Evolutionary conservation across 2,329 filamentous ascomycete genomes (phyloP).

Genomic region (Pseudogymnoascus sp.): DNA sequence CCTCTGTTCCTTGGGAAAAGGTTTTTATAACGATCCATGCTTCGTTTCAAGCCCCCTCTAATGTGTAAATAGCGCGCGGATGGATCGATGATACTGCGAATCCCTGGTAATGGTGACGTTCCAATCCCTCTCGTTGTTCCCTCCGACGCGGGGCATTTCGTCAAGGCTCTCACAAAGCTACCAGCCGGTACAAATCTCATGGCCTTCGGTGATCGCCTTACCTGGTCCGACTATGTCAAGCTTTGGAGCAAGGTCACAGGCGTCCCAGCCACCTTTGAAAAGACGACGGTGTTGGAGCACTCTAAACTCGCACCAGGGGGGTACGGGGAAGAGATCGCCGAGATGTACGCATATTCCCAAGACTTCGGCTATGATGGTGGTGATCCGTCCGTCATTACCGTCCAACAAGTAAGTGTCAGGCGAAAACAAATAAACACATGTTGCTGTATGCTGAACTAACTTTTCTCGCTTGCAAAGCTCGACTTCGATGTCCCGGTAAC

Average conservation of each 20-base stretch:
- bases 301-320: constrained; percentile 28
- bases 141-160: constrained; percentile 30
- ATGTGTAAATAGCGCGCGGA: constrained; percentile 15
- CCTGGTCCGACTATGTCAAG: constrained; percentile 18
- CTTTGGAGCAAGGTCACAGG: constrained; percentile 21
- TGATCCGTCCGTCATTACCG: constrained; percentile 25
- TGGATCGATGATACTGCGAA: constrained; percentile 16
- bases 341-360: constrained; percentile 25
- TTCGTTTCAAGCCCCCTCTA: not conserved
- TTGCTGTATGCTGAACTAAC: not conserved
- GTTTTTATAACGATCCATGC: not conserved
- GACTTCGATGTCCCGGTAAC: constrained; percentile 8
- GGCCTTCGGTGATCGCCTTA: constrained; percentile 19
- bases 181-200: constrained; percentile 22
- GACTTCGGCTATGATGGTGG: constrained; percentile 33
- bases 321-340: constrained; percentile 30
- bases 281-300: constrained; percentile 21
- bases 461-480: not conserved
- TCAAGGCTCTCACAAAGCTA: constrained; percentile 22
- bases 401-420: constrained; percentile 18
- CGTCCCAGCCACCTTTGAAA: constrained; percentile 14
- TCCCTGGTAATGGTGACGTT: constrained; percentile 16
- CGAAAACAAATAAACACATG: not conserved
- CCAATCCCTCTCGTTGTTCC: constrained; percentile 27
- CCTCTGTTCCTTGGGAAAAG: not conserved